Conservation (phyloP, 305 asterid genomes). For the Solanum aculeatissimum region DNA sequence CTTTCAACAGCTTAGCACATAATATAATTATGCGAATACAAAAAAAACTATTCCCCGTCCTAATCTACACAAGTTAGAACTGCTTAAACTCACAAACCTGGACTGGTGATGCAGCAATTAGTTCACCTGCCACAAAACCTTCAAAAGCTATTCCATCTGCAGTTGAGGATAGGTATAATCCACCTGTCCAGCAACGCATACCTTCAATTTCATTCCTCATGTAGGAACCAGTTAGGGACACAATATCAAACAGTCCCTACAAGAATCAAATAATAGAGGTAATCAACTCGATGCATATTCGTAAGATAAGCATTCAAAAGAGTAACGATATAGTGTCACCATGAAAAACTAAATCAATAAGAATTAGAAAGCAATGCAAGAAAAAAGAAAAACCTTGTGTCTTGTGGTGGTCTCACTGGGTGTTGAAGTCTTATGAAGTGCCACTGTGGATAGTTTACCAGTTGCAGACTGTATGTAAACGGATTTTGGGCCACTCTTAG, state of each 20-base stretch:
- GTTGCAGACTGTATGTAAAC: background rate
- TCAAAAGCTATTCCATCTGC: background rate
- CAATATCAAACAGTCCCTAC: background rate
- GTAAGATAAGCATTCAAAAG: background rate
- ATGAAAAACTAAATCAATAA: too few species aligned
- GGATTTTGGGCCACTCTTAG: background rate
- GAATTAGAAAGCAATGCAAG: background rate
- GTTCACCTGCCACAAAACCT: background rate
- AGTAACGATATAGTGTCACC: background rate
- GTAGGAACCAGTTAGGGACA: background rate
- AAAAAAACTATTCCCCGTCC: too few species aligned
- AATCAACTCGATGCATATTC: background rate
- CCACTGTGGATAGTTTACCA: background rate
- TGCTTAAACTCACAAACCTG: too few species aligned
- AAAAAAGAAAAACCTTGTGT: background rate
- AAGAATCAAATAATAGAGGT: background rate
- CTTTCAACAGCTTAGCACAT: too few species aligned
- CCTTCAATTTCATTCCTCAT: background rate
- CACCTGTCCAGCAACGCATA: background rate
- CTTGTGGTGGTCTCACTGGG: background rate
- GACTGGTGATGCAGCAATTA: background rate
- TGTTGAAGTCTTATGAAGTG: background rate
- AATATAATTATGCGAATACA: too few species aligned
- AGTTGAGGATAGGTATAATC: background rate
- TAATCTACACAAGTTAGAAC: too few species aligned